A percentile compares a stretch with the other conserved stretches of the same genome.
These are phyloP conservation scores for Rhamnella rubrinervis DNA, from an alignment of 331 rosid species.

Conservation along the genomic window DNA sequence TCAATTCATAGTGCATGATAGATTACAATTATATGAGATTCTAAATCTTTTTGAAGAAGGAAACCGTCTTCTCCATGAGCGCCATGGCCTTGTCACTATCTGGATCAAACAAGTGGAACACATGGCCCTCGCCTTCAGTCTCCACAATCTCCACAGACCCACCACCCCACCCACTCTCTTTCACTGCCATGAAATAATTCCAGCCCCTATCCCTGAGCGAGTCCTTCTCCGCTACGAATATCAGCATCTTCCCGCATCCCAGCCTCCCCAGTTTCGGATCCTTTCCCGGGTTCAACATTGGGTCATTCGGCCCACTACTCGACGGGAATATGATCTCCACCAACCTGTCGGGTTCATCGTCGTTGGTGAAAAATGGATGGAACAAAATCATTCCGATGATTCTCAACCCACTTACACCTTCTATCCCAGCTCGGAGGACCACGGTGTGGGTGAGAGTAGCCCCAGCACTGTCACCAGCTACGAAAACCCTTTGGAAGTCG, in stretches of 20 bases:
- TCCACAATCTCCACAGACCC: conserved; percentile 23
- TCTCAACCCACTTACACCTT: background rate
- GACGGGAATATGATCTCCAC: background rate
- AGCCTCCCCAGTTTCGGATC: background rate
- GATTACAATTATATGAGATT: too few relatives aligned
- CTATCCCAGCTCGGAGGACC: background rate
- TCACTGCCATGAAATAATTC: conserved; percentile 12
- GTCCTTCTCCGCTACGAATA: conserved; percentile 22
- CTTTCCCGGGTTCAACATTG: background rate
- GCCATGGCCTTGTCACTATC: conserved; percentile 1
- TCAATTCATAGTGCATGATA: too few relatives aligned
- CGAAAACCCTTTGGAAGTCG: conserved; percentile 8
- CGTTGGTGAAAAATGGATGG: conserved; percentile 7
- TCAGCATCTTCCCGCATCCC: conserved; percentile 9
- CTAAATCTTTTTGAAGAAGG: conserved; percentile 13
- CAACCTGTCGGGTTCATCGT: background rate
- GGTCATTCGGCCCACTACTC: conserved; percentile 13
- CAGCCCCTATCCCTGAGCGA: conserved; percentile 13
- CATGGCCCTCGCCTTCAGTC: conserved; percentile 29
- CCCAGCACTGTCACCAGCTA: conserved; percentile 17
- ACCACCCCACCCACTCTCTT: conserved; percentile 34
- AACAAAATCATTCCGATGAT: conserved; percentile 7
- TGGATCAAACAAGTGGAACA: conserved; percentile 29
- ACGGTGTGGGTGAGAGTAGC: background rate
- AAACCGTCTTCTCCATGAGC: conserved; percentile 14